Evolutionary conservation across 1,284 basidiomycete species (phyloP), one percentile per base, ranked within the genome.

Genomic region (Neotropicomus parvogracilis): DNA sequence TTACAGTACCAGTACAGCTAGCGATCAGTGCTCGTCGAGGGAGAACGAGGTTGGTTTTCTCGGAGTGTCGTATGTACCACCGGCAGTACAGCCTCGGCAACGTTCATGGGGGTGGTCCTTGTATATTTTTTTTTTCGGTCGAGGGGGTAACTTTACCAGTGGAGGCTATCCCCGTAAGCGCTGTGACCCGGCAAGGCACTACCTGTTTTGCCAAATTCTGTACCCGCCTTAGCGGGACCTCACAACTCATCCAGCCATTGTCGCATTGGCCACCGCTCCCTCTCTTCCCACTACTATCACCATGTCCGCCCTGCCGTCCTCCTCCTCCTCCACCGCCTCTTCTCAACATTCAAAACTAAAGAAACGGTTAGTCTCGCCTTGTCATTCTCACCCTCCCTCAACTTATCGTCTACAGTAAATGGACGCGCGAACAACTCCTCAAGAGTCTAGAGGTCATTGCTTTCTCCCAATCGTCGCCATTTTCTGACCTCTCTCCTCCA

Each of bases 341-440:
- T 50, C 63, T 1, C 42, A 48, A 0, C n/a, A 37, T 34, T 9
- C 39, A 9, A 67, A 46, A 36, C 40, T 40, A 44, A 70, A 57
- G 62, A 70, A 63, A 62, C 70, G 64, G 75, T 76, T 52, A 55
- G 69, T 58, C 26, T 50, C 2, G 33, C 59, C 58, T 54, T 59
- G 29, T 40, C 56, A 54, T 59, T 54, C 54, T 50, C 59, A 41
- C 54, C 55, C 53, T 40, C 56, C 50, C 49, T 57, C 55, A 51
- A 53, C 64, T 57, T 43, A 63, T 64, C 64, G 40, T 50, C 46
- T 28, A 54, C 72, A 81, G 76, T 57, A 78, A 72, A 67, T 77
- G 77, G 70, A 73, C 78, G 53, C 77, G 78, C 58, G 78, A 81
- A 45, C 76, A 81, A 59, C 77, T 88, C 53, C 72, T 80, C 59